Evolutionary conservation across 257 asterid genomes (phyloP), one percentile per base, ranked within the genome.

Genomic region (Ilex aquifolium): DNA sequence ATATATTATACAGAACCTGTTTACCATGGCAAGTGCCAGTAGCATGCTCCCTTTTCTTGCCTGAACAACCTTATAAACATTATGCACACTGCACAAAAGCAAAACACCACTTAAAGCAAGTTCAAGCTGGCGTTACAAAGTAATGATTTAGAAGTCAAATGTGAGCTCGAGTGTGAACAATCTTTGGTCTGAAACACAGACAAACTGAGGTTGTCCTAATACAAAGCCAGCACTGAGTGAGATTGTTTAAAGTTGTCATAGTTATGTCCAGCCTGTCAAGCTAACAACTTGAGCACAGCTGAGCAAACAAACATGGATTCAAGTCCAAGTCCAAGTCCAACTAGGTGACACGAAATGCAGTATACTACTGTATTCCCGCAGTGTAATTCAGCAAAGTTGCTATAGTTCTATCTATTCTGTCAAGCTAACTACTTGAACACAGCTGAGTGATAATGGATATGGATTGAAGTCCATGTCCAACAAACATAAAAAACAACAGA

Each of bases 11-110:
- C 42, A 48, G 54, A 77, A 57, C 17, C 32, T 49, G 50, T 51
- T 57, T 78, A 91, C 97, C 97, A 91, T 88, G 60, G 97, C 95
- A 81, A 91, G 73, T 51, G 97, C 97, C 59, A 77, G 79, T 2
- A 73, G 67, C 97, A 91, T 85, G 77, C 79, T 88, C 78, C 93
- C 96, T 64, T 86, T 91, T 77, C 88, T 85, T 71, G 86, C 85
- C 67, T 73, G 77, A 64, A 91, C 95, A 74, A 91, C 90, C 70
- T 77, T 82, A 59, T 75, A 70, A 66, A 88, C 97, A 73, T 85
- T 85, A 69, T 74, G 53, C 64, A 82, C 76, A 31, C 96, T 91
- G 93, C 79, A 84, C 13, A 72, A 12, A 67, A 76, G 64, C 58
- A 63, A 42, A 61, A 32, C 36, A 32, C 56, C 56, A 56, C 44